Base-by-base conservation (phyloP, 2,329 filamentous ascomycete genomes). In the Ophiosphaerella herpotricha region DNA sequence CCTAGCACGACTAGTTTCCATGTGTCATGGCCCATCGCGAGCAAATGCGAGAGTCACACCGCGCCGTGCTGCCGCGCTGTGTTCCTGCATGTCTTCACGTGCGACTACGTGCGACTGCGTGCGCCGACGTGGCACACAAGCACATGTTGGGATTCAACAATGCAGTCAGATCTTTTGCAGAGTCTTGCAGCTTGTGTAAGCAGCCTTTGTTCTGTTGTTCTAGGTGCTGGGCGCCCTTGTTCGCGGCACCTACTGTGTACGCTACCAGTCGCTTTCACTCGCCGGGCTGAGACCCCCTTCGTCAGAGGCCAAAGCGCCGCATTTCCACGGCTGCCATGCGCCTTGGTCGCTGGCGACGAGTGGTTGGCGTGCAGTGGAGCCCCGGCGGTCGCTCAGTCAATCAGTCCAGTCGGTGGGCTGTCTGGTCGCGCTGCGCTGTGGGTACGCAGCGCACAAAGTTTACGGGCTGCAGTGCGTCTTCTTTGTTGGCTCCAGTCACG, bases 401-500 rank as follows among this genome's bases (percentile, higher is more conserved):
- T 18, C 16, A 18, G 16, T 18, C 18, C 18, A 21, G 18, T 21
- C 18, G 18, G 18, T 21, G 18, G 4, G 18, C 18, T 21, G 18
- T 3, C 18, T 21, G 18, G 18, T 21, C 18, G 18, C 18, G 18
- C 18, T 21, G 18, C 18, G 18, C 18, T 21, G 18, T 5, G 18
- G 18, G 18, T 21, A 5, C 18, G 4, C 4, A 21, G 18, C 4
- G 4, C 18, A 21, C 18, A 21, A 21, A 5, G 18, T 21, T 21
- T 21, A 21, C 18, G 18, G 18, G 18, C 18, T 21, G 18, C 18
- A 21, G 26, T 44, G 38, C 38, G 14, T 43, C 18, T 23, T 16
- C 24, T 37, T 34, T 41, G 55, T 40, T 58, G 55, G 55, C 55
- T 48, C 52, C 50, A 54, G 57, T 54, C 55, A 55, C 51, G 53